A percentile compares a stretch with the other conserved stretches of the same genome.
These are phyloP conservation scores for Trichoderma simmonsii DNA, from an alignment of 2,329 filamentous ascomycete species.

Conservation along the genomic window DNA sequence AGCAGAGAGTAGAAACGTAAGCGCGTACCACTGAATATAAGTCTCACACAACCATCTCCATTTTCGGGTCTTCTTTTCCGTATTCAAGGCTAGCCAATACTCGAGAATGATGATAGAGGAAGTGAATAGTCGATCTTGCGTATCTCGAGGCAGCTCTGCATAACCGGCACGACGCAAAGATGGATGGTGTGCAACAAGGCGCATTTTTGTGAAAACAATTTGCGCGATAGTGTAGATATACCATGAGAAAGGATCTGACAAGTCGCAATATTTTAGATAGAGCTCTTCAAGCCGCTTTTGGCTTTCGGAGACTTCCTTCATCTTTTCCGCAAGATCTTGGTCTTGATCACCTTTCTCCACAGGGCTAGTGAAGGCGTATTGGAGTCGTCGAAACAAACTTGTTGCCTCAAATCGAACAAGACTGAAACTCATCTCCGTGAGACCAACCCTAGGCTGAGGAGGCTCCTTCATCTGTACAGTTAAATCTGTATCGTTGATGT, in stretches of 20 bases:
- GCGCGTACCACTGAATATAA: neutral
- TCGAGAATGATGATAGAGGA: neutral
- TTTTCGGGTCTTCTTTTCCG: neutral
- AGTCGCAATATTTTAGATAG: neutral
- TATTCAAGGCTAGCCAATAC: neutral
- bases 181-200: neutral
- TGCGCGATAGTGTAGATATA: neutral
- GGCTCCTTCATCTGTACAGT: neutral
- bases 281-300: neutral
- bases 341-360: neutral
- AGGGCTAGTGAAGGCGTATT: neutral
- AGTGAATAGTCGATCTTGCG: neutral
- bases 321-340: neutral
- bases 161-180: neutral
- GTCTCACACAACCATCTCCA: neutral
- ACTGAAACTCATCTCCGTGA: neutral
- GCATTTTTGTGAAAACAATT: neutral
- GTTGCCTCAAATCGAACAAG: neutral
- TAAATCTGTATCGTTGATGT: neutral
- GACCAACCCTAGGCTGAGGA: neutral
- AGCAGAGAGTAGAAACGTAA: neutral
- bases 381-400: neutral
- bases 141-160: neutral
- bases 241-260: neutral
- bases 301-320: neutral